phyloP scores from a whole-genome alignment of 495 filamentous ascomycete genomes.

The Podospora pseudopauciseta region DNA sequence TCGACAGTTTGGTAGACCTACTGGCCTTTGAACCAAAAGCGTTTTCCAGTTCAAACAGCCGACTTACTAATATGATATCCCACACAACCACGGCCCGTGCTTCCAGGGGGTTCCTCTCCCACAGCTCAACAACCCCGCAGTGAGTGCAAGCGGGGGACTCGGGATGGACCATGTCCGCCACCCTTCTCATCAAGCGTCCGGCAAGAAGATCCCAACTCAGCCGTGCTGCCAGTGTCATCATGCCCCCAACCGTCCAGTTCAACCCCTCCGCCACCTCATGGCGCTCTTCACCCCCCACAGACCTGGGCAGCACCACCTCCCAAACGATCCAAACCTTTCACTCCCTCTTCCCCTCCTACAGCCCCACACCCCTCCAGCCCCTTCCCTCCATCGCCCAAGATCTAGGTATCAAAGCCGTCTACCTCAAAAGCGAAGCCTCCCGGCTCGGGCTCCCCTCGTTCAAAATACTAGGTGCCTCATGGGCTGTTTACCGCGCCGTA shows the following conservation, averaged over 20 bases:
- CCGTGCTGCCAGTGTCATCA: neutral
- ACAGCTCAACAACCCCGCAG: too few relatives aligned
- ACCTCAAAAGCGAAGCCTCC: constrained; percentile 57
- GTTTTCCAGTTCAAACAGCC: too few relatives aligned
- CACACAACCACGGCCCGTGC: too few relatives aligned
- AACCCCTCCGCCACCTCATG: neutral
- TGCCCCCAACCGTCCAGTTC: neutral
- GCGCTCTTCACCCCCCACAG: neutral
- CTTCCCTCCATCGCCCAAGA: constrained; percentile 52
- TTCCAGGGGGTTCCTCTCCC: too few relatives aligned
- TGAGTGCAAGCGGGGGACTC: too few relatives aligned
- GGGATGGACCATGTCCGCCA: too few relatives aligned
- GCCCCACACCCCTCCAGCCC: constrained; percentile 46
- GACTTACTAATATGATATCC: too few relatives aligned
- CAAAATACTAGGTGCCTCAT: constrained; percentile 77
- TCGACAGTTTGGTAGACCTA: too few relatives aligned
- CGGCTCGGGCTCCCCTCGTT: constrained; percentile 65
- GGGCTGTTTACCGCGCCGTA: constrained; percentile 60
- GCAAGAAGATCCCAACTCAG: too few relatives aligned
- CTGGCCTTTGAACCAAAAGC: too few relatives aligned
- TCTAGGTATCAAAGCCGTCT: constrained; percentile 52
- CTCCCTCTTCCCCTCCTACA: constrained; percentile 48
- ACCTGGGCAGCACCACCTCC: neutral
- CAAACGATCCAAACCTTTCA: constrained; percentile 41
- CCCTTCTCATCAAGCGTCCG: too few relatives aligned